phyloP scores from a whole-genome alignment of 306 rosid species.

The Ormosia semicastrata region DNA sequence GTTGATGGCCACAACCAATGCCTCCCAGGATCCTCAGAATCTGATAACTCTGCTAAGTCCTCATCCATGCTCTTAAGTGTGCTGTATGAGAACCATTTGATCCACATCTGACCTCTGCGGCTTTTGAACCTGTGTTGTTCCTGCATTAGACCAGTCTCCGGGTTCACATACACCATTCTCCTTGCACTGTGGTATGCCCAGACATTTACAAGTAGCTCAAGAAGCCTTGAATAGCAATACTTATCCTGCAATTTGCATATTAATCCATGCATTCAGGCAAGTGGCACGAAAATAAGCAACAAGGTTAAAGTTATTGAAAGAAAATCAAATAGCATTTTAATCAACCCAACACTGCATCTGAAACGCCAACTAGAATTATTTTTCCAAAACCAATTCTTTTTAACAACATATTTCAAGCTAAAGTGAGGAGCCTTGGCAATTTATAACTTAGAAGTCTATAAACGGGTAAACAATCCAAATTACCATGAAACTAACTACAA shows the following conservation, averaged over 20 bases:
- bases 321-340: not conserved
- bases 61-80: constrained; percentile 92
- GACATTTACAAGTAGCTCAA: constrained; percentile 77
- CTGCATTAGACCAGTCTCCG: constrained; percentile 73
- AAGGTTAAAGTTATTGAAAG: not conserved
- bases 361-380: not conserved
- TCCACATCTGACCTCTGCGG: constrained; percentile 87
- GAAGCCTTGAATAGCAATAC: constrained; percentile 84
- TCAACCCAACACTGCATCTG: not conserved
- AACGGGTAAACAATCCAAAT: too few species aligned
- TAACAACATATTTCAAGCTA: not conserved
- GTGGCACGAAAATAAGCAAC: not conserved
- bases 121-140: constrained; percentile 75
- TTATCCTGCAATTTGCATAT: constrained; percentile 66
- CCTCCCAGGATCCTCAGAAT: constrained; percentile 45
- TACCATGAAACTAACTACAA: too few species aligned
- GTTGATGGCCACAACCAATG: constrained; percentile 98
- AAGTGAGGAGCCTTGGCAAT: too few species aligned
- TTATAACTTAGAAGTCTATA: too few species aligned
- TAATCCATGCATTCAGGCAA: not conserved
- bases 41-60: constrained; percentile 84
- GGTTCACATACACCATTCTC: constrained; percentile 77
- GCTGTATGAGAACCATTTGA: constrained; percentile 72
- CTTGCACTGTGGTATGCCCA: constrained; percentile 98
- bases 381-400: not conserved